phyloP scores from a whole-genome alignment of 2,329 filamentous ascomycete species.

The Fusarium sp. region DNA sequence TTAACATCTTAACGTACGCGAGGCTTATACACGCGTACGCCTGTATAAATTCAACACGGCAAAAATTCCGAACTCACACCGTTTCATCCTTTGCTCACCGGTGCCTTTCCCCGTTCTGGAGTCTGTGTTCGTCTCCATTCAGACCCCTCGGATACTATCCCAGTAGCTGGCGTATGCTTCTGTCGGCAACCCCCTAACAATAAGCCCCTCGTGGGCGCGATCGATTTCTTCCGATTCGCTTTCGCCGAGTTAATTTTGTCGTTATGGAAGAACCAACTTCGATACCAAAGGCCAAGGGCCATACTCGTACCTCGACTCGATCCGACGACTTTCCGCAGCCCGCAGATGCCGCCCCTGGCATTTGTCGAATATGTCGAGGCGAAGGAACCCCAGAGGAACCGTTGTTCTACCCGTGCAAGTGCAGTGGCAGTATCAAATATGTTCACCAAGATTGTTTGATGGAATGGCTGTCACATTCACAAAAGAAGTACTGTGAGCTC shows the following conservation, averaged over 20 bases:
- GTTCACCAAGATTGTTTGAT: constrained; percentile 98
- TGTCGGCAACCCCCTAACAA: constrained; percentile 26
- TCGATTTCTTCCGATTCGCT: constrained; percentile 39
- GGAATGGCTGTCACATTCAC: constrained; percentile 98
- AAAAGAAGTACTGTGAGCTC: constrained; percentile 99
- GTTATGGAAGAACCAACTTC: constrained; percentile 47
- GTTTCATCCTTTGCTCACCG: constrained; percentile 1
- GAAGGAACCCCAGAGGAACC: constrained; percentile 86
- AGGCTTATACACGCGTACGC: background rate
- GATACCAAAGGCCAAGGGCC: constrained; percentile 42
- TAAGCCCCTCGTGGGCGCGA: constrained; percentile 50
- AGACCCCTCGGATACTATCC: constrained; percentile 25
- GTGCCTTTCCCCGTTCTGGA: constrained; percentile 3
- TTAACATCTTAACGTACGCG: background rate
- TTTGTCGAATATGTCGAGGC: constrained; percentile 96
- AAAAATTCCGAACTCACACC: no score
- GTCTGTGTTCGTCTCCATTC: constrained; percentile 12
- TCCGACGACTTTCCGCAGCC: constrained; percentile 47
- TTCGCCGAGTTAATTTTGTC: constrained; percentile 23
- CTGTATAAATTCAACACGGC: no score
- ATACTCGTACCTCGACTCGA: constrained; percentile 43
- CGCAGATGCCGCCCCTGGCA: constrained; percentile 68
- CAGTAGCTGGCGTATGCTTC: constrained; percentile 41
- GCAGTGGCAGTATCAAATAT: constrained; percentile 97
- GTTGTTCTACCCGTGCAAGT: constrained; percentile 98